Percentiles rank a stretch among this genome's conserved stretches.
phyloP scores from a whole-genome alignment of 2,329 filamentous ascomycete genomes.

The Scytalidium sp. region DNA sequence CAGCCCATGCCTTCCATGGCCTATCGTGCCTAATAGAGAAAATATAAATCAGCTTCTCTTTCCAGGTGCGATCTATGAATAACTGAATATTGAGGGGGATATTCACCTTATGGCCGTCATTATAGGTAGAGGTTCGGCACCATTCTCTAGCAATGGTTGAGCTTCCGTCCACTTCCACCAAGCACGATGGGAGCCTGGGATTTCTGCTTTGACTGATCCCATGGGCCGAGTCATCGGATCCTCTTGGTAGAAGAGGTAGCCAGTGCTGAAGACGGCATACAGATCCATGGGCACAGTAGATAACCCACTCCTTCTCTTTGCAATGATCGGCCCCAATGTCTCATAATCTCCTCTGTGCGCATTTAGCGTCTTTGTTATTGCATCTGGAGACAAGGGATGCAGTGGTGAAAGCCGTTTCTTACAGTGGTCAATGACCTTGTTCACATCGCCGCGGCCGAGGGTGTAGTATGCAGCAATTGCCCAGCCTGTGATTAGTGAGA shows the following conservation, averaged over 20 bases:
- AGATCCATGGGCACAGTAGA: conserved; percentile 29
- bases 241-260: conserved; percentile 28
- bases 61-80: no score
- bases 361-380: conserved; percentile 24
- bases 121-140: conserved; percentile 61
- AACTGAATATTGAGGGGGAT: no score
- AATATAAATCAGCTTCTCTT: no score
- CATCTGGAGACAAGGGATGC: conserved; percentile 28
- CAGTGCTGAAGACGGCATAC: conserved; percentile 28
- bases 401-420: conserved; percentile 28
- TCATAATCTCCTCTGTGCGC: conserved; percentile 22
- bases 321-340: conserved; percentile 26
- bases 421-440: conserved; percentile 28
- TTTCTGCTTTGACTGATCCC: conserved; percentile 16
- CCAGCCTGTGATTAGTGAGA: neutral
- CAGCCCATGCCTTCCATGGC: conserved; percentile 41
- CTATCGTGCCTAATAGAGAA: conserved; percentile 55
- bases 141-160: conserved; percentile 45
- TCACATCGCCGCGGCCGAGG: conserved; percentile 23
- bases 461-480: conserved; percentile 26
- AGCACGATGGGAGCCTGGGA: conserved; percentile 9
- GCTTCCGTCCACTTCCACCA: conserved; percentile 28
- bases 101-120: conserved; percentile 55
- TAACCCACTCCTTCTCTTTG: conserved; percentile 27
- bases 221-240: conserved; percentile 19